Evolutionary conservation across 345 rosid species (phyloP), one percentile per base, ranked within the genome.

Genomic region (Populus deltoides): DNA sequence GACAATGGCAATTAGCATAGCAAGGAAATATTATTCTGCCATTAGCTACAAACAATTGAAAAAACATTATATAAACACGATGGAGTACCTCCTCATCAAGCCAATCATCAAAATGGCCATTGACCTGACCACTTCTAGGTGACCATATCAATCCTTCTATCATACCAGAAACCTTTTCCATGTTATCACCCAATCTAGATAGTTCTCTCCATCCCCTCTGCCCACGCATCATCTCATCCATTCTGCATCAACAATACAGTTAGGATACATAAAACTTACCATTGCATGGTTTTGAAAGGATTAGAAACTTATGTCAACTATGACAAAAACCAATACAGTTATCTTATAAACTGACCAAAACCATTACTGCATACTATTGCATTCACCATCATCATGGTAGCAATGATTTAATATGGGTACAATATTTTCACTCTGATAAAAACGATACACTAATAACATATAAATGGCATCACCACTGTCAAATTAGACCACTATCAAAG

Each of bases 141-240:
- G 97, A 91, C 94, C 93, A 94, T 83, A 94, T 90, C 70, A 91
- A 81, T 75, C 97, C 98, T 89, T 94, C 97, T 73, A 94, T 84
- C 94, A 91, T 87, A 71, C 98, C 91, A 1, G 90, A 83, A 77
- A 94, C 87, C 86, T 89, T 92, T 84, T 92, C 90, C 62, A 90
- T 81, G 75, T 90, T 94, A 83, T 92, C 96, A 51, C 98, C 97
- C 80, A 92, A 86, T 66, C 87, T 76, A 72, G 97, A 91, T 76
- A 94, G 83, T 76, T 94, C 98, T 79, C 94, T 87, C 98, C 98
- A 92, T 71, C 98, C 97, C 85, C 93, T 85, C 84, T 94, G 98
- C 76, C 98, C 98, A 49, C 89, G 87, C 98, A 94, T 94, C 98
- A 94, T 91, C 86, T 92, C 98, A 82, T 94, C 98, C 98, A 92